Evolutionary conservation across 139 green algal species (phyloP).

Genomic region (Marvania coccoides): DNA sequence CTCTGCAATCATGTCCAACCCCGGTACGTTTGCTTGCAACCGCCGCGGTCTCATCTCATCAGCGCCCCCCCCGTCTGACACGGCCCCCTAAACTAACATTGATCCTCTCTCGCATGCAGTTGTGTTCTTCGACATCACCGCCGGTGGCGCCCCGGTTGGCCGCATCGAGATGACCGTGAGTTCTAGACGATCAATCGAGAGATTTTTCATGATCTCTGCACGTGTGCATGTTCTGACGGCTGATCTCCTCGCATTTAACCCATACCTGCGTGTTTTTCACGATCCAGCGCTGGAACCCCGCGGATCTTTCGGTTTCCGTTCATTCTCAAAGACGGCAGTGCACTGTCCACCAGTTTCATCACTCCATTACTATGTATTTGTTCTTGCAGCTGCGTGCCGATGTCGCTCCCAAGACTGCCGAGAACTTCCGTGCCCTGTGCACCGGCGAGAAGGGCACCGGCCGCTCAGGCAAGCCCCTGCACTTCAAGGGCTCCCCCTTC

Average conservation of each 20-base stretch:
- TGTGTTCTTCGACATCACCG: conserved; percentile 52
- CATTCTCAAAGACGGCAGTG: no score
- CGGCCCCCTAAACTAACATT: neutral
- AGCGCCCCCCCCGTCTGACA: neutral
- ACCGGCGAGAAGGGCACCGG: conserved; percentile 59
- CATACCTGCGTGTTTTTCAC: no score
- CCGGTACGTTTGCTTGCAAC: neutral
- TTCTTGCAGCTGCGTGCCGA: conserved; percentile 69
- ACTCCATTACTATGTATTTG: conserved; percentile 19
- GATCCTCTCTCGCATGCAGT: conserved; percentile 1
- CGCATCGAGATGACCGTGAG: conserved; percentile 62
- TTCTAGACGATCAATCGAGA: no score
- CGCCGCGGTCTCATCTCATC: neutral
- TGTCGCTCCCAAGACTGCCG: conserved; percentile 82
- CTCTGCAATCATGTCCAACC: conserved; percentile 7
- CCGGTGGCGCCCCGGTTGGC: conserved; percentile 43
- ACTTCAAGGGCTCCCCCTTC: conserved; percentile 78
- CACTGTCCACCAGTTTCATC: no score
- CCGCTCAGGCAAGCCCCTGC: conserved; percentile 69
- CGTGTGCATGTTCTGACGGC: no score
- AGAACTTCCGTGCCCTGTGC: conserved; percentile 83
- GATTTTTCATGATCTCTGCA: no score
- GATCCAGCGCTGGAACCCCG: no score
- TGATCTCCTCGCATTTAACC: no score
- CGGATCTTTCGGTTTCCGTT: no score